Base-by-base conservation (phyloP, 1,284 basidiomycete species). In the Pseudozyma thailandica region DNA sequence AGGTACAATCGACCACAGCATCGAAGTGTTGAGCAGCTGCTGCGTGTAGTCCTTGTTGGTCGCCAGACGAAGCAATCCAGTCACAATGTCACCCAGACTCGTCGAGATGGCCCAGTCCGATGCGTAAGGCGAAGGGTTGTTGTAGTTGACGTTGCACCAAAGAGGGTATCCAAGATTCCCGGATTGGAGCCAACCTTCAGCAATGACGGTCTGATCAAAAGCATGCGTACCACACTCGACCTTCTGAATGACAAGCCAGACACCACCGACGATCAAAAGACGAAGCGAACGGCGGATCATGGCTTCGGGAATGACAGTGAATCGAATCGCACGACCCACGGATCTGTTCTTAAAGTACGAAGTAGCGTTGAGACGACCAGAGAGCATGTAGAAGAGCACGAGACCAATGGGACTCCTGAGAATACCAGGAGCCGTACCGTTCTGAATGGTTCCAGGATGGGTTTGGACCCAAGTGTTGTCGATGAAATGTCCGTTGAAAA, bases 1-100 rank as follows among this genome's bases (percentile, higher is more conserved):
- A 43, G 84, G 82, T 62, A 83, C 84, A 4, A 83, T 84, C 15
- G 84, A 81, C 83, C 84, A 84, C 6, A 84, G 75, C 47, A 83
- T 83, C 39, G 82, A 83, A n/a, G 82, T 82, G 43, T 81, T 73
- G 47, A 73, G 74, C 50, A 84, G 79, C 79, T 84, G 84, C 71
- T 83, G 82, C 59, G 82, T 74, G 54, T 84, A 83, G 66, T 84
- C 83, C 15, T 63, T 53, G 63, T 84, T 83, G 31, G 83, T 84
- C 50, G 83, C 82, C 48, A 84, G 58, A 55, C 83, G 80, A 41
- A 84, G 77, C 49, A 75, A 61, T 65, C 82, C 83, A 47, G 77
- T 79, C 25, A 84, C 62, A 59, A 84, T 82, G 8, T 83, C 83
- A 30, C 76, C 72, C 42, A 84, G 75, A 72, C 54, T 69, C 15